Evolutionary conservation across 257 asterid species (phyloP).

Genomic region (Solanum commersonii): DNA sequence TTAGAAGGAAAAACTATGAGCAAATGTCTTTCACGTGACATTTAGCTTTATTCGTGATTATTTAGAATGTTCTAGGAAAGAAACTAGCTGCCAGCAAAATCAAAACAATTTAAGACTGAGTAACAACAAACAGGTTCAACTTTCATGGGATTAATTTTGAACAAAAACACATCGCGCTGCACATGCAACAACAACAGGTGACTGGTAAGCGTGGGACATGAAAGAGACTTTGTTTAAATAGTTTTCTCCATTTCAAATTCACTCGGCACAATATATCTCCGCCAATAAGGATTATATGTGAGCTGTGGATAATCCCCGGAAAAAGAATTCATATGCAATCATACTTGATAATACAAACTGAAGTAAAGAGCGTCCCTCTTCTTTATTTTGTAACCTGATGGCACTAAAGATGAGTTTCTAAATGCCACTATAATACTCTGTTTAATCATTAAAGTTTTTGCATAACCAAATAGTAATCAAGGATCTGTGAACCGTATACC

Average conservation of each 20-base stretch:
- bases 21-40: not conserved
- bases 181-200: not conserved
- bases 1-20: not conserved
- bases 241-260: not conserved
- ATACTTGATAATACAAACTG: not conserved
- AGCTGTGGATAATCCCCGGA: not conserved
- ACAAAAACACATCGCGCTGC: not conserved
- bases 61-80: not conserved
- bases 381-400: not conserved
- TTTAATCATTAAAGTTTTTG: not conserved
- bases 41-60: not conserved
- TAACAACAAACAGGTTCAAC: not conserved
- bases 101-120: not conserved
- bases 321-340: not conserved
- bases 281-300: not conserved
- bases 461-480: not conserved
- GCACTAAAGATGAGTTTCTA: not conserved
- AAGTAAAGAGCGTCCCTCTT: not conserved
- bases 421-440: not conserved
- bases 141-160: not conserved
- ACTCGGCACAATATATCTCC: not conserved
- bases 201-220: not conserved
- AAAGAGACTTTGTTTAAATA: not conserved
- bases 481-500: conserved; percentile 18
- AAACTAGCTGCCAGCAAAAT: not conserved